A percentile compares a stretch with the other conserved stretches of the same genome.
Conservation (phyloP, 2,329 filamentous ascomycete species). For the Hypoxylon sp. region DNA sequence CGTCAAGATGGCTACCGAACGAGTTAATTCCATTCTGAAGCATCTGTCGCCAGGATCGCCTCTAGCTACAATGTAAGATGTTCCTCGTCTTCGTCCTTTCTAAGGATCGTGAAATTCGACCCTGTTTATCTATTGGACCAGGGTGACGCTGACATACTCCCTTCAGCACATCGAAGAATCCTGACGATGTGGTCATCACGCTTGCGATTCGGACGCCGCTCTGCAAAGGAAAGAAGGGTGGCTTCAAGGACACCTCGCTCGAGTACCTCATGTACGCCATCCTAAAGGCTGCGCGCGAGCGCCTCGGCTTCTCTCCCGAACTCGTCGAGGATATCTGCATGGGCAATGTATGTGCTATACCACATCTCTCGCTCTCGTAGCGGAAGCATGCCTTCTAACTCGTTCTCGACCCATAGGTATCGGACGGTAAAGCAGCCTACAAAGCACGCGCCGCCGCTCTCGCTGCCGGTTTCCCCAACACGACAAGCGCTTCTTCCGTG, state of each 20-base stretch:
- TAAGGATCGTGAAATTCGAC: not conserved
- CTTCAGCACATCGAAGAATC: slow-evolving; percentile 85
- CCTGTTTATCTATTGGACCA: slow-evolving; percentile 24
- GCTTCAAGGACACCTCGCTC: slow-evolving; percentile 92
- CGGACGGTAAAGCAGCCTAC: slow-evolving; percentile 87
- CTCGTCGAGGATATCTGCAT: slow-evolving; percentile 91
- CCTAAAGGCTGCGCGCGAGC: slow-evolving; percentile 79
- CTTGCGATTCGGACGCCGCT: slow-evolving; percentile 90
- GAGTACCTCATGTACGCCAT: slow-evolving; percentile 89
- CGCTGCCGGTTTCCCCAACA: slow-evolving; percentile 94
- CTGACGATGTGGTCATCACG: slow-evolving; percentile 97
- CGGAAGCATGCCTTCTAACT: not conserved
- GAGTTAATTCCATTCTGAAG: slow-evolving; percentile 87
- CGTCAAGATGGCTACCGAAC: slow-evolving; percentile 79
- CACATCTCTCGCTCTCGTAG: not conserved
- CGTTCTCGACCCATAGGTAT: slow-evolving; percentile 67
- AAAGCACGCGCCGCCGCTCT: slow-evolving; percentile 89
- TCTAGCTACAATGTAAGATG: slow-evolving; percentile 80
- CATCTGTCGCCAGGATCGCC: slow-evolving; percentile 82
- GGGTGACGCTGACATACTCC: slow-evolving; percentile 44
- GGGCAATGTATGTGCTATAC: slow-evolving; percentile 77
- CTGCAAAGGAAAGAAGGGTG: slow-evolving; percentile 88
- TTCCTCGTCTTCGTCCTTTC: slow-evolving; percentile 6
- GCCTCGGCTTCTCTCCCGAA: slow-evolving; percentile 81
- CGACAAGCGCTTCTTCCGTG: slow-evolving; percentile 80